These are phyloP conservation scores for Solanum hybrid DNA, from an alignment of 305 asterid genomes.

Conservation along the genomic window DNA sequence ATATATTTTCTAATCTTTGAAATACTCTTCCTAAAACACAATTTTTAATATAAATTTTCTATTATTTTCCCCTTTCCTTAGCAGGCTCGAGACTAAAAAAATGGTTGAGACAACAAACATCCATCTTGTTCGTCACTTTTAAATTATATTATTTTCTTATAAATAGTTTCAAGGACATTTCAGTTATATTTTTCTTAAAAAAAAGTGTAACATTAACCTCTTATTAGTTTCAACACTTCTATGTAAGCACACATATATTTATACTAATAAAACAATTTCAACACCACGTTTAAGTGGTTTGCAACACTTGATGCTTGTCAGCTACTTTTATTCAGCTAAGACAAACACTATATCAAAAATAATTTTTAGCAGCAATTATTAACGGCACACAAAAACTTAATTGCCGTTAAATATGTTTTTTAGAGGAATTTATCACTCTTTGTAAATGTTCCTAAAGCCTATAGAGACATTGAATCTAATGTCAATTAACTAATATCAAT, in stretches of 20 bases:
- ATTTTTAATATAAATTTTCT: not conserved
- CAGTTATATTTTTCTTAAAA: too few relatives aligned
- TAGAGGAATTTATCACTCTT: too few relatives aligned
- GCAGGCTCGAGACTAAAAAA: rapidly evolving
- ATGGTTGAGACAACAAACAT: not conserved
- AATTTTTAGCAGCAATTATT: too few relatives aligned
- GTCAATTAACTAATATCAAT: not conserved
- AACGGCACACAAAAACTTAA: too few relatives aligned
- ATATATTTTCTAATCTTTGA: too few relatives aligned
- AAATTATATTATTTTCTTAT: too few relatives aligned
- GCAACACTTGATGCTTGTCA: not conserved
- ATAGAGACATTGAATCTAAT: not conserved
- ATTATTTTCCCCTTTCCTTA: not conserved
- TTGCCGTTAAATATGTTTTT: too few relatives aligned
- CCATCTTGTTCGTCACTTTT: not conserved
- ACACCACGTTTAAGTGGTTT: not conserved
- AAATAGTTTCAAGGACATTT: not conserved
- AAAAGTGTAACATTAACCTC: not conserved
- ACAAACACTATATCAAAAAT: not conserved
- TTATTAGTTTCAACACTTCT: not conserved
- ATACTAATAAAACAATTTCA: not conserved
- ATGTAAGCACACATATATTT: not conserved
- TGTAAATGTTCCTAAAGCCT: too few relatives aligned
- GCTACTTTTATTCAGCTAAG: not conserved
- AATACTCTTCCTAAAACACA: not conserved